Evolutionary conservation across 2,329 filamentous ascomycete genomes (phyloP).

Genomic region (Curvularia spicifera): DNA sequence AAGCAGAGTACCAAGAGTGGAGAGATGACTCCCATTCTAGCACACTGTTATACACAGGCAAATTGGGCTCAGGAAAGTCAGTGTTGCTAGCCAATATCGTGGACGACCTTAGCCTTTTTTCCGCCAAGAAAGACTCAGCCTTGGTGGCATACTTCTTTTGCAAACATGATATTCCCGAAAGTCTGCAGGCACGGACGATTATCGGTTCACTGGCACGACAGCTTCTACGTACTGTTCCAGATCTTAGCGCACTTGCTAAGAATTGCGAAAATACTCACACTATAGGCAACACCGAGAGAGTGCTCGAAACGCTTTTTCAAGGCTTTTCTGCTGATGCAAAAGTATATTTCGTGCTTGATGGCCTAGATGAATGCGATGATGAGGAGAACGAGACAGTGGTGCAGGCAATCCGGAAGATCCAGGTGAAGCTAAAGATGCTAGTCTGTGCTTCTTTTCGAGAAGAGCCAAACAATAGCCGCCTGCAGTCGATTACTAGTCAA

Average conservation of each 20-base stretch:
- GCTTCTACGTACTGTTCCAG: conserved; percentile 40
- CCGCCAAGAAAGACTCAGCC: background rate
- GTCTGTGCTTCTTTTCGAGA: conserved; percentile 35
- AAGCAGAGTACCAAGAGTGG: conserved; percentile 38
- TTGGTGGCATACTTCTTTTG: conserved; percentile 40
- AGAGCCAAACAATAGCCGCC: conserved; percentile 22
- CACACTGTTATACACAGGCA: conserved; percentile 50
- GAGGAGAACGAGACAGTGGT: conserved; percentile 22
- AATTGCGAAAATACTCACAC: conserved; percentile 8
- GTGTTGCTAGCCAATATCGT: conserved; percentile 56
- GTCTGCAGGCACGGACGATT: conserved; percentile 34
- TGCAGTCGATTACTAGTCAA: conserved; percentile 3
- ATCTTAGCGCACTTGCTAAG: conserved; percentile 22
- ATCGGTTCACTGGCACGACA: conserved; percentile 45
- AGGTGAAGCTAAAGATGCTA: conserved; percentile 24
- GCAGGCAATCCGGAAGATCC: conserved; percentile 28
- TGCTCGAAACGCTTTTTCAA: conserved; percentile 30
- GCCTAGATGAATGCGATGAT: conserved; percentile 43
- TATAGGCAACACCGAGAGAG: conserved; percentile 19
- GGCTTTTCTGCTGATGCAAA: conserved; percentile 20
- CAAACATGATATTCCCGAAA: conserved; percentile 31
- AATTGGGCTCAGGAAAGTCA: conserved; percentile 56
- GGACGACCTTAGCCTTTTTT: conserved; percentile 28
- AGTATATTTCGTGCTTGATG: conserved; percentile 47
- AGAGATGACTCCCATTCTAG: conserved; percentile 26